These are phyloP conservation scores for Helotiales sp. DNA, from an alignment of 2,329 filamentous ascomycete genomes.

Conservation along the genomic window DNA sequence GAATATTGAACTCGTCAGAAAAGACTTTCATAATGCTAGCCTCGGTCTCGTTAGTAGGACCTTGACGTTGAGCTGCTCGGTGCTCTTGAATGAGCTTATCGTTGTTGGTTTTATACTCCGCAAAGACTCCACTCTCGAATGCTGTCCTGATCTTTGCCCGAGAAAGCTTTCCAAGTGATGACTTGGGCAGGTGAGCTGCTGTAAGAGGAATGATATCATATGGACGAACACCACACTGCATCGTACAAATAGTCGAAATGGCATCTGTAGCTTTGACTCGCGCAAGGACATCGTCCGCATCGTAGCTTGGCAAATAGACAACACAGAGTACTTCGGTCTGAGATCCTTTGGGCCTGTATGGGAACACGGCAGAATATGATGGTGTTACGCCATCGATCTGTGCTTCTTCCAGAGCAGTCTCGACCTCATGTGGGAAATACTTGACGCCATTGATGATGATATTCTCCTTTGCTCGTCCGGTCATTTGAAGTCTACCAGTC, in stretches of 20 bases:
- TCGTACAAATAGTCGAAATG: conserved; percentile 25
- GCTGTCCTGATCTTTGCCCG: conserved; percentile 36
- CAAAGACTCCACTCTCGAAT: conserved; percentile 34
- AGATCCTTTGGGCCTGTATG: conserved; percentile 26
- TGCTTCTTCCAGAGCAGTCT: conserved; percentile 40
- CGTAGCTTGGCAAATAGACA: conserved; percentile 39
- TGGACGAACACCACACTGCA: conserved; percentile 26
- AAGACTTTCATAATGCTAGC: conserved; percentile 23
- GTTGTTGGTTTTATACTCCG: conserved; percentile 15
- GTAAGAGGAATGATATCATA: conserved; percentile 32
- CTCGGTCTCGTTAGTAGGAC: conserved; percentile 25
- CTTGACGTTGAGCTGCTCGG: conserved; percentile 21
- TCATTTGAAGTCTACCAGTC: conserved; percentile 38
- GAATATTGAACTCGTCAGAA: conserved; percentile 17
- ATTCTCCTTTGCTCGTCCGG: conserved; percentile 43
- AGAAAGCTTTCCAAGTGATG: conserved; percentile 44
- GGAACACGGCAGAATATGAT: conserved; percentile 42
- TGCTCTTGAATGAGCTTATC: conserved; percentile 14
- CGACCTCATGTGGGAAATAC: conserved; percentile 38
- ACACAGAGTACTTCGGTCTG: conserved; percentile 42
- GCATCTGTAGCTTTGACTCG: conserved; percentile 26
- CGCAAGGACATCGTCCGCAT: conserved; percentile 24
- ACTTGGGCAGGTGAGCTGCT: conserved; percentile 31
- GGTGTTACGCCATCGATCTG: conserved; percentile 26
- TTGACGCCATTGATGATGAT: conserved; percentile 50